These are phyloP conservation scores for Croton setiger DNA, from an alignment of 441 rosid species.

Conservation along the genomic window DNA sequence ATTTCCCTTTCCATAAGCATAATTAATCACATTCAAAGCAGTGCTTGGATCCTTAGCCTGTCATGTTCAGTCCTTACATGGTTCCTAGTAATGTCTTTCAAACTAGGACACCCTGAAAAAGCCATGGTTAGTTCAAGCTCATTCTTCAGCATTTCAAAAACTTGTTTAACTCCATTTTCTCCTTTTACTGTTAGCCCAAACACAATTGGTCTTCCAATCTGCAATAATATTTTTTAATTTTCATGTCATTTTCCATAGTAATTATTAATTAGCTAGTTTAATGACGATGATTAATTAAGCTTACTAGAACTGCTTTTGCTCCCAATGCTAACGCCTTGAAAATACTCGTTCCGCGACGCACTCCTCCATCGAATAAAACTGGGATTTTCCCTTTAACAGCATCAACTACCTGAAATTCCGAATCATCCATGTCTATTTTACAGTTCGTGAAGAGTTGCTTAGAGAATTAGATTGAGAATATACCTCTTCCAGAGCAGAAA, in stretches of 20 bases:
- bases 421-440: too few species aligned
- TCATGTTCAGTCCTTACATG: conserved; percentile 34
- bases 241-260: too few species aligned
- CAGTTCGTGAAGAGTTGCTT: too few species aligned
- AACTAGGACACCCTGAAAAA: conserved; percentile 63
- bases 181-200: conserved; percentile 82
- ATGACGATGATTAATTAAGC: neutral
- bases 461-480: neutral
- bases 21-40: conserved; percentile 31
- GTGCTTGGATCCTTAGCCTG: conserved; percentile 30
- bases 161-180: conserved; percentile 52
- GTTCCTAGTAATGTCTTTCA: conserved; percentile 60
- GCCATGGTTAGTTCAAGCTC: conserved; percentile 82
- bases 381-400: conserved; percentile 68
- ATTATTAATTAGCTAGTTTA: too few species aligned
- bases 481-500: conserved; percentile 48
- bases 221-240: conserved; percentile 8
- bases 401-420: conserved; percentile 49
- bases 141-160: conserved; percentile 62
- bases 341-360: conserved; percentile 80
- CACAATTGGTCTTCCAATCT: conserved; percentile 79
- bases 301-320: conserved; percentile 79
- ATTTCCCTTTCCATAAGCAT: too few species aligned
- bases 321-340: conserved; percentile 91
- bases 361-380: conserved; percentile 83